Percentiles rank a stretch among this genome's conserved stretches.
Evolutionary conservation across 2,329 filamentous ascomycete species (phyloP).

Genomic region (Xylariaceae sp.): DNA sequence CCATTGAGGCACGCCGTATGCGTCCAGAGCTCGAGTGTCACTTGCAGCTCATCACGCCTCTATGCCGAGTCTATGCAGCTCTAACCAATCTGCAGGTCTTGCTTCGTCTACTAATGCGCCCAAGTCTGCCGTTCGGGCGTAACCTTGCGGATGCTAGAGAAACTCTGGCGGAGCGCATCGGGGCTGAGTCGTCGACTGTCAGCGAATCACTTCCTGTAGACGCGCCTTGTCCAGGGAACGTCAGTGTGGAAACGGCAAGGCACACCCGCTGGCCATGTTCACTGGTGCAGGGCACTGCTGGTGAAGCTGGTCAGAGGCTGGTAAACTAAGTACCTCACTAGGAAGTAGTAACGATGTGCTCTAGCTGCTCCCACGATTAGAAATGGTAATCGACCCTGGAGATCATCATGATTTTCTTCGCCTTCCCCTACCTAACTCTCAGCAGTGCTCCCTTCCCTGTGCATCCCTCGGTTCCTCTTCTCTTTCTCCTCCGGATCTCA

Average conservation of each 20-base stretch:
- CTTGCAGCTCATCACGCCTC: too few relatives aligned
- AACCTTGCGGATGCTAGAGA: too few relatives aligned
- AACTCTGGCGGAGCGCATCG: conserved; percentile 1
- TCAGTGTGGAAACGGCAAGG: conserved; percentile 22
- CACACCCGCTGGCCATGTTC: conserved; percentile 17
- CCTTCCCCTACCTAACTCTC: too few relatives aligned
- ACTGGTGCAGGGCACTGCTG: not conserved
- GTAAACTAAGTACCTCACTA: too few relatives aligned
- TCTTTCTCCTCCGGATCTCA: not conserved
- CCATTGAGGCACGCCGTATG: too few relatives aligned
- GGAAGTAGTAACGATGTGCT: not conserved
- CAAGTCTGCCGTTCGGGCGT: too few relatives aligned
- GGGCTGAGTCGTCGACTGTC: conserved; percentile 9
- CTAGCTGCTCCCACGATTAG: not conserved
- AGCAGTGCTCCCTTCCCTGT: too few relatives aligned
- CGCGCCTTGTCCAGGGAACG: conserved; percentile 4
- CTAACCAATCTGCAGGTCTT: too few relatives aligned
- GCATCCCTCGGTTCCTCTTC: not conserved
- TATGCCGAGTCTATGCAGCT: too few relatives aligned
- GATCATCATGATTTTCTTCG: not conserved
- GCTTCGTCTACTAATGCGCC: too few relatives aligned
- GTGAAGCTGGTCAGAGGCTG: not conserved
- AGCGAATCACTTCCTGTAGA: conserved; percentile 13
- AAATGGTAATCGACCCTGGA: not conserved
- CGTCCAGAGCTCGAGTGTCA: too few relatives aligned